A percentile compares a stretch with the other conserved stretches of the same genome.
Conservation (phyloP, 2,329 filamentous ascomycete species). For the Pyrenophora teres region DNA sequence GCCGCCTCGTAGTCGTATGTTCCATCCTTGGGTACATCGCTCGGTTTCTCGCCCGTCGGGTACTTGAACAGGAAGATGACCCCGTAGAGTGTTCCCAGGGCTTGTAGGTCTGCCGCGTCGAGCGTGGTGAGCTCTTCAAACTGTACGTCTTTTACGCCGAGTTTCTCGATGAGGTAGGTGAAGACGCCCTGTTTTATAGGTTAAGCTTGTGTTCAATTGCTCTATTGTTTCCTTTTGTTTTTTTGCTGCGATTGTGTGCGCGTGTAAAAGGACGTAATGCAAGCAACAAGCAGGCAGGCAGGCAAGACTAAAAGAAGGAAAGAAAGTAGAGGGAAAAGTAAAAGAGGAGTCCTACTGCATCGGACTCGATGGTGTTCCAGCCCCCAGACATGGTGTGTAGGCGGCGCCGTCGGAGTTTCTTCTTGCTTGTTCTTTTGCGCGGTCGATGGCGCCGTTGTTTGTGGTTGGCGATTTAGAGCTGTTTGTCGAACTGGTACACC, state of each 20-base stretch:
- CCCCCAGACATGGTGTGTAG: slow-evolving; percentile 24
- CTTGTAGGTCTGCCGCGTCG: slow-evolving; percentile 72
- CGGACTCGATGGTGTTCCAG: slow-evolving; percentile 47
- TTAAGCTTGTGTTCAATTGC: slow-evolving; percentile 9
- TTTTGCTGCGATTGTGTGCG: too few species aligned
- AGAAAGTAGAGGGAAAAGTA: too few species aligned
- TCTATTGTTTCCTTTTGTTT: too few species aligned
- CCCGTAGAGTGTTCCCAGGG: slow-evolving; percentile 73
- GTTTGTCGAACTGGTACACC: slow-evolving; percentile 2
- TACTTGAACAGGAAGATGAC: slow-evolving; percentile 99
- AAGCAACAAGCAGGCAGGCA: too few species aligned
- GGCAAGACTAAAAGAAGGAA: too few species aligned
- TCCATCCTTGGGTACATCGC: slow-evolving; percentile 76
- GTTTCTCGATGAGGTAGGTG: slow-evolving; percentile 89
- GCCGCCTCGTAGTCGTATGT: slow-evolving; percentile 76
- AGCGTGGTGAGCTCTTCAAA: slow-evolving; percentile 95
- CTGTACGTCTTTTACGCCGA: slow-evolving; percentile 91
- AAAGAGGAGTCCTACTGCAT: slow-evolving; percentile 69
- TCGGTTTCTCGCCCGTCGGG: slow-evolving; percentile 69
- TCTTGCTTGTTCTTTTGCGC: neutral
- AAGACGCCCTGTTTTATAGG: slow-evolving; percentile 75
- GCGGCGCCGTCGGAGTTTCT: neutral
- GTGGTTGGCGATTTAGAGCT: too few species aligned
- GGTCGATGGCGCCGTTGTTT: too few species aligned
- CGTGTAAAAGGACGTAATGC: too few species aligned